Percentiles rank a stretch among this genome's conserved stretches.
Conservation (phyloP, 208 protist genomes). For the Wallacemonas sp. region DNA sequence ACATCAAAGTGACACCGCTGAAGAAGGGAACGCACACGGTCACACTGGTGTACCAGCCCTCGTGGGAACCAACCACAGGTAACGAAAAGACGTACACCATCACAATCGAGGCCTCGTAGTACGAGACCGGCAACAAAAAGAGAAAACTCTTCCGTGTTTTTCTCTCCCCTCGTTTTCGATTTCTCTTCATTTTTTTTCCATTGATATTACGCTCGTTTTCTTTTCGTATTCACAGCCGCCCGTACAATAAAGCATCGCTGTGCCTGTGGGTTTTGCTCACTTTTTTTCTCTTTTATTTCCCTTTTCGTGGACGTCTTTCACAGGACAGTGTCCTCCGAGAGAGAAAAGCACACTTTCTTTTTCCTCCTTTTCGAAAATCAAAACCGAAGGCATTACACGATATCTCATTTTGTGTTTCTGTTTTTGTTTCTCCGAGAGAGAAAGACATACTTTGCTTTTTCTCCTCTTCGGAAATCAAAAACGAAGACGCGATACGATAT, state of each 20-base stretch:
- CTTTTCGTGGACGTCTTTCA: too few species aligned
- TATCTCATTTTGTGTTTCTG: too few species aligned
- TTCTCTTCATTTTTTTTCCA: neutral
- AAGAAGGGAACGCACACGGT: too few species aligned
- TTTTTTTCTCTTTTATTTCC: too few species aligned
- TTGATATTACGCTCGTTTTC: slow-evolving; percentile 9
- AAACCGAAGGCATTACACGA: neutral
- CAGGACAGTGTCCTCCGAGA: too few species aligned
- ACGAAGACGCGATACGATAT: neutral
- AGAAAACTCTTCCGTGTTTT: neutral
- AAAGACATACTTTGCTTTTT: too few species aligned
- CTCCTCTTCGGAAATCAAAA: slow-evolving; percentile 3
- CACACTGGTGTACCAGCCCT: too few species aligned
- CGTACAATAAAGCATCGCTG: too few species aligned
- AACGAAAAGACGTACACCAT: neutral
- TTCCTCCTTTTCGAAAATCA: neutral
- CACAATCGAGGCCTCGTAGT: too few species aligned
- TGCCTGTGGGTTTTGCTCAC: neutral
- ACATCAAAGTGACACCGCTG: slow-evolving; percentile 46
- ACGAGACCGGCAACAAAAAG: neutral
- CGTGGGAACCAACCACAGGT: neutral
- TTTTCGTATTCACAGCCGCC: too few species aligned
- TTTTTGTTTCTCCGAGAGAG: too few species aligned
- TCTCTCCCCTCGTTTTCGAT: neutral
- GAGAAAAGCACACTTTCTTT: too few species aligned